Conservation (phyloP, 345 rosid genomes). For the Sapria himalayana region DNA sequence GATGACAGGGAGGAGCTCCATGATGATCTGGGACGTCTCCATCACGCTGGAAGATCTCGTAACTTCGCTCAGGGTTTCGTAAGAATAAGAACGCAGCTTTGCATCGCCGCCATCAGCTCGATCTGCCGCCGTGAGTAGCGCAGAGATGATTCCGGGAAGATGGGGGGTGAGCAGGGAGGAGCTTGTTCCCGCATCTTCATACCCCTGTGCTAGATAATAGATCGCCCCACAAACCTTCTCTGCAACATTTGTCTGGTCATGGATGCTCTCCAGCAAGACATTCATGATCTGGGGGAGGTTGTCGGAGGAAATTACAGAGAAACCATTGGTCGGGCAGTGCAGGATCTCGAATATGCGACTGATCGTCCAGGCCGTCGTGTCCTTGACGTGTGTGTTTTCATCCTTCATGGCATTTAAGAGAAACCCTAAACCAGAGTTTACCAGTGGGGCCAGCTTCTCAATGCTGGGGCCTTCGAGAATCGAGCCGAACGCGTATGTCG, state of each 20-base stretch:
- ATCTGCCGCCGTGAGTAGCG: conserved; percentile 49
- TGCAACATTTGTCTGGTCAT: conserved; percentile 69
- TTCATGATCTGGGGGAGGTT: conserved; percentile 36
- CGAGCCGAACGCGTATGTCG: conserved; percentile 89
- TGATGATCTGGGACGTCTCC: conserved; percentile 41
- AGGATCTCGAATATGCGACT: conserved; percentile 77
- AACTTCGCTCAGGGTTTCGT: conserved; percentile 84
- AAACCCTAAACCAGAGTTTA: conserved; percentile 57
- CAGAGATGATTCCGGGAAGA: conserved; percentile 40
- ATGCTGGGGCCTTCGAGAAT: conserved; percentile 73
- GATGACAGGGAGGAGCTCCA: conserved; percentile 59
- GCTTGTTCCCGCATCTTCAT: conserved; percentile 49
- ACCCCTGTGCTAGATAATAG: conserved; percentile 86
- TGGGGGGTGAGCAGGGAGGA: conserved; percentile 51
- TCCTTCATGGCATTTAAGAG: conserved; percentile 64
- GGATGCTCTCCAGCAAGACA: conserved; percentile 54
- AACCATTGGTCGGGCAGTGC: conserved; percentile 52
- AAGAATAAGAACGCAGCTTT: conserved; percentile 62
- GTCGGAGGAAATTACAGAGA: conserved; percentile 43
- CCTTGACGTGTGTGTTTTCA: conserved; percentile 77
- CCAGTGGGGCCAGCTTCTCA: conserved; percentile 62
- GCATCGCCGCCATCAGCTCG: conserved; percentile 52
- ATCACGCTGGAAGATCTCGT: conserved; percentile 54
- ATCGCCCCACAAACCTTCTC: conserved; percentile 90
- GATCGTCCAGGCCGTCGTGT: conserved; percentile 92